Evolutionary conservation across 2,329 filamentous ascomycete genomes (phyloP), one percentile per base, ranked within the genome.

Genomic region (Akanthomyces uredinophilus): DNA sequence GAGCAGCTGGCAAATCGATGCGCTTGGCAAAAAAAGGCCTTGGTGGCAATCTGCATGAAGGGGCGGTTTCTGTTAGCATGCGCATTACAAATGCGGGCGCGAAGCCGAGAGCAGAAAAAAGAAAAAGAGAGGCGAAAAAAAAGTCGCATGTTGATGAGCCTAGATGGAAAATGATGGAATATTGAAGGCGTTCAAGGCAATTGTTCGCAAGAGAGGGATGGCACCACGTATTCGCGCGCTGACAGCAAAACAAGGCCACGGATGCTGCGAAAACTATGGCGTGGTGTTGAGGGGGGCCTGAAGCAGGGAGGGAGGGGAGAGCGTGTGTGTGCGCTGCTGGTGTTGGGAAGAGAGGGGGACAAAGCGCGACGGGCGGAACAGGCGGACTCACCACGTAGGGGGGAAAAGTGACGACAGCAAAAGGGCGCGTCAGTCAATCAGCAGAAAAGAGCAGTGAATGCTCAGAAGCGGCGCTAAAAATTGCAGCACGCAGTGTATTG

Each of bases 381-480:
- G 35, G 55, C 29, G 32, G 44, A 29, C 55, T 59, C 43, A 49
- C 46, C 55, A 50, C 55, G 32, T 29, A 39, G 32, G 29, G 16
- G 27, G 16, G 7, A 49, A 44, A 44, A 50, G 35, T 59, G 55
- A 59, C 44, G 55, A 57, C 54, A 24, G 32, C 32, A 27, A 50
- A 39, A 39, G 44, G 39, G 54, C 55, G 55, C 55, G 55, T 59
- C 55, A 50, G 55, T 59, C 55, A 46, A 56, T 32, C 10, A 32
- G 44, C 29, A 39, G 46, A 50, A 59, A 29, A 41, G 55, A 50
- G 55, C 44, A 43, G 32, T 16, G 32, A 27, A 46, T 46, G 50
- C 55, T 32, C 22, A 16, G 11, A 24, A 41, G 41, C 39, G 27
- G 53, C 41, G 22, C 20, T 22, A 11, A 32, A 24, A 32, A 56